phyloP scores from a whole-genome alignment of 352 stramenopile species.

The Globisporangium spinosum region DNA sequence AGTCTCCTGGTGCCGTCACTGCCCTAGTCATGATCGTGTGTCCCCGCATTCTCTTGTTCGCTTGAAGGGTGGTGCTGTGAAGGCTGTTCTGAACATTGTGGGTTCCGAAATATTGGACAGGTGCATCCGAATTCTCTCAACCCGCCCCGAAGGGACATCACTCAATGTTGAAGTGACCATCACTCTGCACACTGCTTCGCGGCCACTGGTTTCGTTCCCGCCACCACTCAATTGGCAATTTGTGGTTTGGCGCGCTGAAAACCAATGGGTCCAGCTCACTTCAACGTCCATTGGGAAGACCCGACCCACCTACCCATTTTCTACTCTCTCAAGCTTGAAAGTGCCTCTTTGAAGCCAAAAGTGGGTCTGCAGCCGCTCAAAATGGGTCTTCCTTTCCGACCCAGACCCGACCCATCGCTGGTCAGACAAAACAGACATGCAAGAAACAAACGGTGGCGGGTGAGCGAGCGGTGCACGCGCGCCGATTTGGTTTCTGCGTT shows the following conservation, averaged over 20 bases:
- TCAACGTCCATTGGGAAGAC: neutral
- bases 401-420: neutral
- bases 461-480: neutral
- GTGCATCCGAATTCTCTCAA: no score
- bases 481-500: neutral
- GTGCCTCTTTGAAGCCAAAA: neutral
- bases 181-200: neutral
- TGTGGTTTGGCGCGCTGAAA: neutral
- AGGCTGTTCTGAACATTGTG: no score
- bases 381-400: neutral
- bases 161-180: conserved; percentile 13
- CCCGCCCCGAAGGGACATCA: no score
- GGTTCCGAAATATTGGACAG: neutral
- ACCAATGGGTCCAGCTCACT: neutral
- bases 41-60: neutral
- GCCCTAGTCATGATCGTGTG: neutral
- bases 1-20: neutral
- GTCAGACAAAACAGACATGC: neutral
- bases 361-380: neutral
- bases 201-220: conserved; percentile 2
- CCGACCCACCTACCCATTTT: neutral
- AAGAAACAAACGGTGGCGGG: neutral
- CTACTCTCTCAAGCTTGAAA: neutral
- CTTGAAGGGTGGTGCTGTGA: no score
- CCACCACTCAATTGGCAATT: neutral